phyloP scores from a whole-genome alignment of 176 grass and related monocot species.

The Paspalum notatum region DNA sequence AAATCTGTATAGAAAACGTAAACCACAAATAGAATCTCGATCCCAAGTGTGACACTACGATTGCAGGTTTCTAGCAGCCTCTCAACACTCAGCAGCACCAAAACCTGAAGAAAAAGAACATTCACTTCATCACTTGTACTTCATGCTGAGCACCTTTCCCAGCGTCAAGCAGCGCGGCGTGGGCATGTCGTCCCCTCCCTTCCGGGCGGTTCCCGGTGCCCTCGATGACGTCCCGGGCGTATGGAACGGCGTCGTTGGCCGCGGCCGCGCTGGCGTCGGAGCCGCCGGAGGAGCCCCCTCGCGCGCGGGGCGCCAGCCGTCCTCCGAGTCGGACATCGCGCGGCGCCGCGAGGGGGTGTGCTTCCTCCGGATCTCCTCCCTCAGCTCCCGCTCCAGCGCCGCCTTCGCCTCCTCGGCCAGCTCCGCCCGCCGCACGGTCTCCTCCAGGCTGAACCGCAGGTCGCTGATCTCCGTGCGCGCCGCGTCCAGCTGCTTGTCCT shows the following conservation, averaged over 20 bases:
- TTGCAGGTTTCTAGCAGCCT: not conserved
- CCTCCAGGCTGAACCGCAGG: slow-evolving; percentile 57
- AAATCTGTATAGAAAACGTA: too few relatives aligned
- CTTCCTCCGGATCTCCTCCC: slow-evolving; percentile 47
- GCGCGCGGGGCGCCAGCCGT: not conserved
- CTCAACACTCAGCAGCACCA: not conserved
- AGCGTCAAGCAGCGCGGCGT: slow-evolving; percentile 44
- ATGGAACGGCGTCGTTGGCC: not conserved
- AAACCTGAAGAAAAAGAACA: not conserved
- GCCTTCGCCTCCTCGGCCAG: slow-evolving; percentile 64
- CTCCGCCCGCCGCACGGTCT: slow-evolving; percentile 49
- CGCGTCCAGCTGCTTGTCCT: slow-evolving; percentile 42
- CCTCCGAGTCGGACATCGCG: not conserved
- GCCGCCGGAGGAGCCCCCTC: not conserved
- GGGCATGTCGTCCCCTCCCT: not conserved
- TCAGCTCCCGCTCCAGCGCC: slow-evolving; percentile 54
- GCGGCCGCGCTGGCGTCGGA: not conserved
- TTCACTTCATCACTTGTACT: slow-evolving; percentile 54
- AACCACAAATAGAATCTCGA: too few relatives aligned
- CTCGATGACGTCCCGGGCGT: not conserved
- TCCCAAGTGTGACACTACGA: not conserved
- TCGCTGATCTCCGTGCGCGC: slow-evolving; percentile 50
- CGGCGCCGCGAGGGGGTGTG: not conserved
- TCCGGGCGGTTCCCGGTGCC: not conserved
- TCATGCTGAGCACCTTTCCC: slow-evolving; percentile 61